These are phyloP conservation scores for Ascochyta rabiei DNA, from an alignment of 2,329 filamentous ascomycete genomes.

Conservation along the genomic window DNA sequence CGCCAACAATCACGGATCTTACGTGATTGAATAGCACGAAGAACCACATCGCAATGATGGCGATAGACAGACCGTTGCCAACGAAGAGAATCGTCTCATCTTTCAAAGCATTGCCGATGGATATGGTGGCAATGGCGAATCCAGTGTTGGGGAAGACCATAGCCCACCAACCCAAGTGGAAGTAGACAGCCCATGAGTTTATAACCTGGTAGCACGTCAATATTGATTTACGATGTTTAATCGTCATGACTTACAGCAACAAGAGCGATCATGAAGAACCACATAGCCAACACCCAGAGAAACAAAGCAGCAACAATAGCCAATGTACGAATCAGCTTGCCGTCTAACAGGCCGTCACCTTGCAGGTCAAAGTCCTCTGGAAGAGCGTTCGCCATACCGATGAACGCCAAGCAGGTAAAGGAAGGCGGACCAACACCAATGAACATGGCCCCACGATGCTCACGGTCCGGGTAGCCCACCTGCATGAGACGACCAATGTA, in stretches of 20 bases:
- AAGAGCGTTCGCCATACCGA: constrained; percentile 68
- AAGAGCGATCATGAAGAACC: constrained; percentile 59
- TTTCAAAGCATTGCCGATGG: constrained; percentile 45
- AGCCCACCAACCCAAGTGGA: constrained; percentile 69
- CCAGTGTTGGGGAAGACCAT: constrained; percentile 56
- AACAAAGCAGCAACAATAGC: constrained; percentile 60
- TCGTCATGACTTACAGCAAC: constrained; percentile 41
- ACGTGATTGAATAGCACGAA: constrained; percentile 61
- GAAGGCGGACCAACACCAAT: constrained; percentile 77
- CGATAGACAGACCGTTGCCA: constrained; percentile 57
- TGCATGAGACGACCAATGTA: constrained; percentile 76
- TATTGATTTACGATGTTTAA: too few relatives aligned
- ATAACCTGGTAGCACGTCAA: constrained; percentile 35
- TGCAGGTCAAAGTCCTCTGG: constrained; percentile 55
- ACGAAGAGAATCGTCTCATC: constrained; percentile 47
- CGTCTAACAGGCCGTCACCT: constrained; percentile 55
- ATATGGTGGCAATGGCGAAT: constrained; percentile 52
- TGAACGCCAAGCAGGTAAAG: constrained; percentile 72
- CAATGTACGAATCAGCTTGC: constrained; percentile 50
- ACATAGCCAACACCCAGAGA: constrained; percentile 68
- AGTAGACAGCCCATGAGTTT: constrained; percentile 53
- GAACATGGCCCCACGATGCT: constrained; percentile 73
- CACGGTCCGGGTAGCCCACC: constrained; percentile 65
- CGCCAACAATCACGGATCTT: constrained; percentile 57
- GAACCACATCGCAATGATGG: constrained; percentile 59